Evolutionary conservation across 257 asterid genomes (phyloP).

Genomic region (Solanum commersonii): DNA sequence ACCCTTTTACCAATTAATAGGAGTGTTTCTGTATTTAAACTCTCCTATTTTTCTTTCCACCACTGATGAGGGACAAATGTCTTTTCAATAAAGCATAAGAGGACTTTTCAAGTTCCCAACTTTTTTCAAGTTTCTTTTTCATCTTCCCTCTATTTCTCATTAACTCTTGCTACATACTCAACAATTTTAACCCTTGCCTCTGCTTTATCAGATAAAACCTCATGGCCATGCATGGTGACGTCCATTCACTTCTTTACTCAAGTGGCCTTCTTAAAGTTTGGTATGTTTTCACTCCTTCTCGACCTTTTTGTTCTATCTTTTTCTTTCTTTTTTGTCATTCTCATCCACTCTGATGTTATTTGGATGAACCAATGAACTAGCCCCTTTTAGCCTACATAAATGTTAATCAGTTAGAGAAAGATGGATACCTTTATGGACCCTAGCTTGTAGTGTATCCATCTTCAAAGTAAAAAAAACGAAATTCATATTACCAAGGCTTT

Average conservation of each 20-base stretch:
- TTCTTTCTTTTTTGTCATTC: background rate
- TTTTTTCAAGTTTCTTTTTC: too few species aligned
- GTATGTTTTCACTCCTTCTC: slow-evolving; percentile 27
- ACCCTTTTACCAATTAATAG: too few species aligned
- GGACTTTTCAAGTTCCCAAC: too few species aligned
- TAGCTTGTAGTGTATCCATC: background rate
- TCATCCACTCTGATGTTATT: background rate
- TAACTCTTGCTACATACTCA: too few species aligned
- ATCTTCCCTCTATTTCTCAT: too few species aligned
- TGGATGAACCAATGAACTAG: background rate
- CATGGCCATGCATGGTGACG: slow-evolving; percentile 99
- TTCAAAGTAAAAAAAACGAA: background rate
- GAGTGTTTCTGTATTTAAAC: too few species aligned
- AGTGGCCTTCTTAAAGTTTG: slow-evolving; percentile 81
- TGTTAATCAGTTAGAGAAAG: background rate
- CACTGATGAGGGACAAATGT: too few species aligned
- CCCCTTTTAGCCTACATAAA: background rate
- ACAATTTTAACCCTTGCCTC: background rate
- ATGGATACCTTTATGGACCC: background rate
- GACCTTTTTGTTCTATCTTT: background rate
- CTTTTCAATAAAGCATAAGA: too few species aligned
- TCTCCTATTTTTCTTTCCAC: too few species aligned
- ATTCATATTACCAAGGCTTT: background rate
- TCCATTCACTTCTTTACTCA: slow-evolving; percentile 90
- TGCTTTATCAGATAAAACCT: slow-evolving; percentile 70